Evolutionary conservation across 2,329 filamentous ascomycete genomes (phyloP), one percentile per base, ranked within the genome.

Genomic region (Microsporum ferrugineum): DNA sequence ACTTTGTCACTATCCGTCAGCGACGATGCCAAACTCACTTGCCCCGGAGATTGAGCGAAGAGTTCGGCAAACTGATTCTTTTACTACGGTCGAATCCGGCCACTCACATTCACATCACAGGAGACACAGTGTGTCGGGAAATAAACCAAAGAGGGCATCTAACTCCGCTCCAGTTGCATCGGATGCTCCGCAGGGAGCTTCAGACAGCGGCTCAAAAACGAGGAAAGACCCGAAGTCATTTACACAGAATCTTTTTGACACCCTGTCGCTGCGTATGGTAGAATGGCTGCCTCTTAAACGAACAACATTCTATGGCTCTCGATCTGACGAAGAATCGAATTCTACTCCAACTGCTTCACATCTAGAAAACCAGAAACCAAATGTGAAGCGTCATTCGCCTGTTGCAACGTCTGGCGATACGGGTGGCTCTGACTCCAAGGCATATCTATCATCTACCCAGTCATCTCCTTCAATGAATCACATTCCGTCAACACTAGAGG

Each of bases 191-290:
- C 55, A 29, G 7, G 34, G 17, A 8, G 41, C 8, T 5, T 5
- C 14, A 31, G 57, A 59, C 6, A 29, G 39, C 8, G 56, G 61
- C 62, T 59, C 70, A 29, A 69, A 72, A 47, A 68, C 64, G 23
- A 65, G 72, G 56, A 84, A 81, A 66, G 84, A 87, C 65, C 77
- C 78, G 0, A 83, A 83, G 66, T 85, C 84, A 1, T 83, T 86
- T 61, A 80, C 82, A 1, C 84, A 87, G 65, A 81, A 79, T 62
- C 69, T 84, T 0, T 82, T 80, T 60, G 76, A 79, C 65, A 77
- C 78, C 0, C 62, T 77, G 6, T 73, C 76, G 2, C 63, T 79
- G 39, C 70, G 76, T 49, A 75, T 78, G 72, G 70, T 78, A 6
- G 75, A 77, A 64, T 78, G 76, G 76, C 67, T 78, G 57, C 75